Percentiles rank a stretch among this genome's conserved stretches.
Conservation (phyloP, 768 basidiomycete species). For the Auricularia sp. region DNA sequence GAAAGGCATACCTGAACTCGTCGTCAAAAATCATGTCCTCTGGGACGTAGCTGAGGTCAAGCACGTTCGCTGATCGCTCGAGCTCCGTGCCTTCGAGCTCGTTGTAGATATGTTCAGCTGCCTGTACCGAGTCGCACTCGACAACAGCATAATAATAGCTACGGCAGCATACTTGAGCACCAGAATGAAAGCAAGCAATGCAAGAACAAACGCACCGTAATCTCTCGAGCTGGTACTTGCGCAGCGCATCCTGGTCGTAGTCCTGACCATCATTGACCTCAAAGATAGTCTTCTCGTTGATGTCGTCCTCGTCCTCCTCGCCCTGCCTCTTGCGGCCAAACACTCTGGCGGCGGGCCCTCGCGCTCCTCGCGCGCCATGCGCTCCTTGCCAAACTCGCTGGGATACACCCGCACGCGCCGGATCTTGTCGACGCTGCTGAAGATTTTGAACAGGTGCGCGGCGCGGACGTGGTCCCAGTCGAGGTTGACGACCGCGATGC, state of each 20-base stretch:
- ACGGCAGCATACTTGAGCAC: background rate
- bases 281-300: constrained; percentile 55
- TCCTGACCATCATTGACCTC: constrained; percentile 64
- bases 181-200: background rate
- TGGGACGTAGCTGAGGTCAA: constrained; percentile 91
- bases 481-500: constrained; percentile 87
- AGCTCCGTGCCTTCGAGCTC: constrained; percentile 94
- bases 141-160: constrained; percentile 96
- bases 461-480: constrained; percentile 98
- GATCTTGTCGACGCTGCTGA: constrained; percentile 77
- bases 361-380: constrained; percentile 76
- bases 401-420: constrained; percentile 78
- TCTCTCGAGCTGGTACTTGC: constrained; percentile 88
- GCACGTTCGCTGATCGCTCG: constrained; percentile 91
- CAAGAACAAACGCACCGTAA: constrained; percentile 50
- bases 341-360: constrained; percentile 85
- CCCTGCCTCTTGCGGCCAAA: constrained; percentile 48
- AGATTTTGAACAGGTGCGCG: constrained; percentile 82
- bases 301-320: constrained; percentile 38
- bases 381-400: constrained; percentile 85
- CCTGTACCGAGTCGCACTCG: constrained; percentile 68
- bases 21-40: constrained; percentile 80
- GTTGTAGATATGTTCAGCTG: constrained; percentile 69
- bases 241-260: constrained; percentile 77
- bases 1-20: constrained; percentile 48